phyloP scores from a whole-genome alignment of 179 eudicot species.

The Beta corolliflora region DNA sequence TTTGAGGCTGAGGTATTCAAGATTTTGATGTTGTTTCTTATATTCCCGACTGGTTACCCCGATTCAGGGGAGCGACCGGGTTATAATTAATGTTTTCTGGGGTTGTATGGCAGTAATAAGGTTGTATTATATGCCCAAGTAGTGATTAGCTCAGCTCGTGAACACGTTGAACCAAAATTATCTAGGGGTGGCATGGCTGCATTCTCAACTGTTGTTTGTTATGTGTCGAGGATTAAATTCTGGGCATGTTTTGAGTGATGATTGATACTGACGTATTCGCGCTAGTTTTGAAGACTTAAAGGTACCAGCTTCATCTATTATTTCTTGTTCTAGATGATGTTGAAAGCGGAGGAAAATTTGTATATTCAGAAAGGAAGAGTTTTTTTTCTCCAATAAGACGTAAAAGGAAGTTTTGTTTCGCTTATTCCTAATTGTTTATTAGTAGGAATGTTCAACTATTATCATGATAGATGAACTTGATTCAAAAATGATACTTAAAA shows the following conservation, averaged over 20 bases:
- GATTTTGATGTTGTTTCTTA: background rate
- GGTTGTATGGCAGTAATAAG: background rate
- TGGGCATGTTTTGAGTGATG: background rate
- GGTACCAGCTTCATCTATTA: background rate
- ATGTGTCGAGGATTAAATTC: background rate
- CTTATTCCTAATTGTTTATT: no score
- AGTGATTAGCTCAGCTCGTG: background rate
- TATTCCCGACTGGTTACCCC: background rate
- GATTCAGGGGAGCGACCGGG: background rate
- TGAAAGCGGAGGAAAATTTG: background rate
- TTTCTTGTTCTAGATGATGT: background rate
- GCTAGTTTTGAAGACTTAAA: background rate
- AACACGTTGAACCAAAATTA: background rate
- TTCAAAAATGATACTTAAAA: background rate
- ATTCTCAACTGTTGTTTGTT: background rate
- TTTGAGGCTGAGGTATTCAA: constrained; percentile 10
- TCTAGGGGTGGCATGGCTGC: background rate
- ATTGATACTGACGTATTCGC: background rate
- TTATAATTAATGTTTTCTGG: background rate
- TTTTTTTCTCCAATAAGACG: no score
- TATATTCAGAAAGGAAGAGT: background rate
- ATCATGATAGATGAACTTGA: background rate
- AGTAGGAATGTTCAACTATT: background rate
- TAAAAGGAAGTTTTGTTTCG: background rate
- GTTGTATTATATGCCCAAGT: background rate